Evolutionary conservation across 2,329 filamentous ascomycete species (phyloP), one percentile per base, ranked within the genome.

Genomic region (Coniochaeta hoffmannii): DNA sequence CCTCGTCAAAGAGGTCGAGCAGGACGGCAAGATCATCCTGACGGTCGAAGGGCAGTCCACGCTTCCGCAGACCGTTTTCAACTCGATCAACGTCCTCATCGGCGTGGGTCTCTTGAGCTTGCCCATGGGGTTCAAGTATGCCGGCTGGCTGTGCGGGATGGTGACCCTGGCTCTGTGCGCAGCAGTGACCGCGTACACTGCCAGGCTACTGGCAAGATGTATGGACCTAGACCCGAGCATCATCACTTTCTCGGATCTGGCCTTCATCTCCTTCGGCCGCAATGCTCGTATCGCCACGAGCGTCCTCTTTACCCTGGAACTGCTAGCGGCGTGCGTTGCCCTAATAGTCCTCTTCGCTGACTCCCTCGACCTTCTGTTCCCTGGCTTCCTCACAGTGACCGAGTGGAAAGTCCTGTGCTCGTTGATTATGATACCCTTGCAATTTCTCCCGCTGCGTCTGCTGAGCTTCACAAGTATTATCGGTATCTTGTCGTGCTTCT

Each of bases 1-100:
- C 55, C 74, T 96, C n/a, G 86, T 97, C 54, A 93, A 91, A 73
- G 88, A 92, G 69, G 81, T 96, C 12, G 89, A 95, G 67, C 89
- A 94, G 63, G 90, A 94, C 61, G 90, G 94, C 41, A 90, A 87
- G 65, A 82, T 93, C 50, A 83, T 96, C 55, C 82, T 93, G 62
- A 82, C 93, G 2, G 86, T 96, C 2, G 88, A 96, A 59, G 93
- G 93, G 36, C 91, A 95, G 73, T 96, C 90, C n/a, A 99, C 93
- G 1, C 78, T 97, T 15, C 91, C 91, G 0, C 93, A 97, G 73
- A 97, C 93, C 7, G 82, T 97, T 59, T 96, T 97, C 77, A 99
- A 99, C 72, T 95, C 90, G 3, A 93, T 93, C 68, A 96, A 96
- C 60, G 90, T 95, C 53, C 75, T 97, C 57, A 93, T 97, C 58